Evolutionary conservation across 345 rosid species (phyloP), one percentile per base, ranked within the genome.

Genomic region (Eutrema japonicum): DNA sequence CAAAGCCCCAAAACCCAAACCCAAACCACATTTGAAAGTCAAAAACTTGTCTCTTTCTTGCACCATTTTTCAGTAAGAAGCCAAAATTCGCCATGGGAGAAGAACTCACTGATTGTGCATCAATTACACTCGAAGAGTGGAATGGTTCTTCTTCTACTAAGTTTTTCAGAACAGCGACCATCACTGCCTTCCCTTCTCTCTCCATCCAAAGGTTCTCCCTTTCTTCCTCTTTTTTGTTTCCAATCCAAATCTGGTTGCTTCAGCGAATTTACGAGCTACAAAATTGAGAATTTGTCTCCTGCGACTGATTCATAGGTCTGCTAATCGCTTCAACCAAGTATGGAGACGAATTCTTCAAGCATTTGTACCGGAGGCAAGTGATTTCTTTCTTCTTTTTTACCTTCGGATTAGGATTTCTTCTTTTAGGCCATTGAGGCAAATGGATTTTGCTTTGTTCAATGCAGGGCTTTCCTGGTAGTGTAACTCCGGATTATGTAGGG

Each of bases 391-490:
- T 13, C 5, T 10, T 2, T 33, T 22, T 4, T 1, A 37, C 36
- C 72, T 75, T 32, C 4, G 4, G 63, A 10, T 76, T 69, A 54
- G n/a, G 58, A 6, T 36, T 51, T 50, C 2, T 10, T 13, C 2
- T 48, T 62, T 13, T 8, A 10, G 42, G 16, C 8, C 46, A 35
- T 12, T 70, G 55, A 45, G 55, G 33, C 50, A 49, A 14, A 8
- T 48, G 45, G 26, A 30, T 76, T 63, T 22, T 16, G 14, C 10
- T 16, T 30, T 70, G 52, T 29, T 52, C 11, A 64, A 36, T 80
- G 78, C 82, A 91, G 97, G 97, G 96, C 10, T 91, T 90, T 70
- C 93, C 98, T 26, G 72, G 85, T 79, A 93, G 93, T 77, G 98
- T 93, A 8, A 93, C 97, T 64, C 84, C 93, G 1, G 98, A 93